Evolutionary conservation across 306 rosid species (phyloP), one percentile per base, ranked within the genome.

Genomic region (Echinosophora koreensis): DNA sequence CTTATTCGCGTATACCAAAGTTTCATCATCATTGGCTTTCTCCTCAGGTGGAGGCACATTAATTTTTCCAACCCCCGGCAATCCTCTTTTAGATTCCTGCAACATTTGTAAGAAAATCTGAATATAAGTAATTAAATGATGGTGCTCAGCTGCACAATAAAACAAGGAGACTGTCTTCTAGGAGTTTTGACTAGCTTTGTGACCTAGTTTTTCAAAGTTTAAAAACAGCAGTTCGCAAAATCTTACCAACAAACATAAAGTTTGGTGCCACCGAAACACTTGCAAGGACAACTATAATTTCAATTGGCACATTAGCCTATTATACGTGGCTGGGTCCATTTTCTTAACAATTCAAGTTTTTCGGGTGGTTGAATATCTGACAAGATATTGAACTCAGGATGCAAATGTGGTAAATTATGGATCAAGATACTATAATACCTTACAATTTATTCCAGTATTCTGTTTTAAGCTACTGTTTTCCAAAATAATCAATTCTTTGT

Each of bases 1-100:
- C 90, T 96, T 96, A 86, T 73, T 96, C 60, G 96, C 99, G 81
- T 86, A 96, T 30, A 89, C 83, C 61, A 92, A 74, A 1, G 96
- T 89, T 81, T 92, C 99, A 10, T 88, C 90, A 34, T 92, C 99
- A 54, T 81, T 81, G 51, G 83, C 56, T 83, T 88, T 96, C 83
- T 92, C 99, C 82, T 91, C 99, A 14, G 80, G 56, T 16, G 90
- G 84, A 84, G 87, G 71, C 54, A 74, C 86, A 57, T 92, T 90
- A 59, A 76, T 76, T 81, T 91, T 93, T 71, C 96, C 98, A 77
- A 87, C 88, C 54, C 82, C 88, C 59, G 93, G 85, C 84, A 87
- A 75, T 76, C 87, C 94, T 74, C 84, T 92, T 74, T 84, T 92
- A 1, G 90, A 88, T 81, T 89, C 99, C 99, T 96, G 85, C 58